Evolutionary conservation across 495 filamentous ascomycete genomes (phyloP), one percentile per base, ranked within the genome.

Genomic region (Hamigera avellanea): DNA sequence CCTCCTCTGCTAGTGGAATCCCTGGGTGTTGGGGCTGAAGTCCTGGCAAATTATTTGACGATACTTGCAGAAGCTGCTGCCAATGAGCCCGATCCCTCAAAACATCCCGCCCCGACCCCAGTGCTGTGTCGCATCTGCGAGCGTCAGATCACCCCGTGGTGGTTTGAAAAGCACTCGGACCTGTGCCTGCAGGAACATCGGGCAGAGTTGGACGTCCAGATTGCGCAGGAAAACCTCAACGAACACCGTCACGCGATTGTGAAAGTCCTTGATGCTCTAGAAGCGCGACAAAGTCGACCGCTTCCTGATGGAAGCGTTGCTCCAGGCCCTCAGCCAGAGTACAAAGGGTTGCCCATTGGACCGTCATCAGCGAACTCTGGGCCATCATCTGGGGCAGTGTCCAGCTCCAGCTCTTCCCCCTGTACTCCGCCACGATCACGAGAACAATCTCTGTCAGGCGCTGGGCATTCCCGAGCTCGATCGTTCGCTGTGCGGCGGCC

Each of bases 111-210:
- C 6, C 93, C 91, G 2, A 74, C 78, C 5, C 86, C 88, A 1
- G 81, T 96, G 7, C 73, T 98, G 17, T 98, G 91, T 57, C 85
- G 91, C 26, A 96, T 98, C 41, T 98, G 91, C 50, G 91, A 98
- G 52, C 84, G 93, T 31, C 85, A 95, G 42, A 95, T 98, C 28
- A 83, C 83, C n/a, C 86, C 91, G 12, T 98, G 91, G 91, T 96
- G 91, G 93, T 98, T 98, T 48, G 88, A 95, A 58, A 96, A 95
- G 57, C 91, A 98, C 52, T 93, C 91, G 0, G 91, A 98, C 43
- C 71, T 95, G 8, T 98, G 91, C 52, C 66, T 94, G 36, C 86
- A 95, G 54, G 91, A 98, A 53, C 91, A 98, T 55, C 78, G 81
- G 31, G 89, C 93, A 1, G 91, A 98, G 55, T 89, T 94, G 81